These are phyloP conservation scores for Ophiostoma piceae DNA, from an alignment of 2,329 filamentous ascomycete genomes.

Conservation along the genomic window DNA sequence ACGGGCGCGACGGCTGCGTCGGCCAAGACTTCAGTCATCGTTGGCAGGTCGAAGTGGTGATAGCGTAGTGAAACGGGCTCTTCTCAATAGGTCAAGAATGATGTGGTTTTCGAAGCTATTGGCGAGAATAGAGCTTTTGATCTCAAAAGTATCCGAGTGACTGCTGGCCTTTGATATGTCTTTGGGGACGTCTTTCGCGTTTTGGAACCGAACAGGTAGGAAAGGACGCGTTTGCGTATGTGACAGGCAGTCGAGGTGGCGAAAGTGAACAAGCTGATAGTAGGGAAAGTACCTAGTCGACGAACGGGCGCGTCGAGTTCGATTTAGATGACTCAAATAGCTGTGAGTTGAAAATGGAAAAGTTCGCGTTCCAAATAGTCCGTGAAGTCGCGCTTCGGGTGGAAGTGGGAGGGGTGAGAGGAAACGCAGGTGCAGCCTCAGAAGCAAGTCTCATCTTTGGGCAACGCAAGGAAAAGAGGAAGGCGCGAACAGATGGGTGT, in stretches of 20 bases:
- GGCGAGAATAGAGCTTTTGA: too few relatives aligned
- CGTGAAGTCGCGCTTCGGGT: not conserved
- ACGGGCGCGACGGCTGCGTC: constrained; percentile 17
- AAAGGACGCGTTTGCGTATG: constrained; percentile 7
- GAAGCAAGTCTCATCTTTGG: not conserved
- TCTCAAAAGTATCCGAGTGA: not conserved
- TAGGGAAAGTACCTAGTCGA: not conserved
- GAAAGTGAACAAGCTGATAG: not conserved
- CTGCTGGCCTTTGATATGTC: not conserved
- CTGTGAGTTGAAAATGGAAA: not conserved
- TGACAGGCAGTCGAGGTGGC: not conserved
- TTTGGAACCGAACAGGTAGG: not conserved
- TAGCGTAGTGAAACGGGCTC: not conserved
- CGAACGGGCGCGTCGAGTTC: not conserved
- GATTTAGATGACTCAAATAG: not conserved
- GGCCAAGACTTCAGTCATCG: constrained; percentile 28
- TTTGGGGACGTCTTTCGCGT: not conserved
- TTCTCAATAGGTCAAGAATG: not conserved
- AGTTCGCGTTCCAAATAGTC: too few relatives aligned
- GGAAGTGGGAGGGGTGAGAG: not conserved
- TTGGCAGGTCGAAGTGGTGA: not conserved
- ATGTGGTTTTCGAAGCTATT: not conserved
- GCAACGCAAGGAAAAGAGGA: not conserved
- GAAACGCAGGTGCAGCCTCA: not conserved
- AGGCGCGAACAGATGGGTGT: not conserved